Base-by-base conservation (phyloP, 2,329 filamentous ascomycete genomes). In the Eutypa lata region DNA sequence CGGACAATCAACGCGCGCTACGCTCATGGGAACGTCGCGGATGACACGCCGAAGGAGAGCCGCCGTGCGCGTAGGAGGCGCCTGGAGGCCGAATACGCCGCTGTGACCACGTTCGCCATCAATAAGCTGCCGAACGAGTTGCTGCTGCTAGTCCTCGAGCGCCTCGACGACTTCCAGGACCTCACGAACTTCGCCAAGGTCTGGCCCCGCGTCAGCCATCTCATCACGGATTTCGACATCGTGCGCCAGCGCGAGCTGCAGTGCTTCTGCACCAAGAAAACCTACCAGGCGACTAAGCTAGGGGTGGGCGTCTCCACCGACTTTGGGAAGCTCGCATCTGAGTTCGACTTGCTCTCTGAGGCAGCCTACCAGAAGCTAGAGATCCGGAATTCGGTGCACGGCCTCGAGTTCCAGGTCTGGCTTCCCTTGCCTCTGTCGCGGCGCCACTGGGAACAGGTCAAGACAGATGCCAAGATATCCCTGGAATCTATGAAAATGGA, bases 341-440 rank as follows among this genome's bases (percentile, higher is more conserved):
- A 80, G 55, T 80, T 80, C 51, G 76, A 80, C 49, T 63, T 79
- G 6, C 50, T 81, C 16, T 78, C 75, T 3, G 50, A 70, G 14
- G 61, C 73, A 35, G 76, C 73, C 0, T 78, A 69, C 57, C 47
- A 58, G 2, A 53, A 65, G 2, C 66, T 74, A 47, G 2, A 47
- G 0, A 64, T 78, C 11, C 68, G 72, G 3, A 52, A 51, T 0
- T 78, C 77, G 0, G 66, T 79, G 10, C 74, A 78, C 53, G 69
- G 71, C 26, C 57, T 76, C 3, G 7, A 14, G 0, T 79, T 79
- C 53, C 8, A 66, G 0, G 53, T 70, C 47, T 79, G 76, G 76
- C 67, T 80, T 2, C 75, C 77, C 3, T 59, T 80, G 0, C 74
- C 77, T 1, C 70, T 80, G 11, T 76, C 74, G 1, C 63, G 64